Evolutionary conservation across 2,329 filamentous ascomycete species (phyloP).

Genomic region (Massarina eburnea): DNA sequence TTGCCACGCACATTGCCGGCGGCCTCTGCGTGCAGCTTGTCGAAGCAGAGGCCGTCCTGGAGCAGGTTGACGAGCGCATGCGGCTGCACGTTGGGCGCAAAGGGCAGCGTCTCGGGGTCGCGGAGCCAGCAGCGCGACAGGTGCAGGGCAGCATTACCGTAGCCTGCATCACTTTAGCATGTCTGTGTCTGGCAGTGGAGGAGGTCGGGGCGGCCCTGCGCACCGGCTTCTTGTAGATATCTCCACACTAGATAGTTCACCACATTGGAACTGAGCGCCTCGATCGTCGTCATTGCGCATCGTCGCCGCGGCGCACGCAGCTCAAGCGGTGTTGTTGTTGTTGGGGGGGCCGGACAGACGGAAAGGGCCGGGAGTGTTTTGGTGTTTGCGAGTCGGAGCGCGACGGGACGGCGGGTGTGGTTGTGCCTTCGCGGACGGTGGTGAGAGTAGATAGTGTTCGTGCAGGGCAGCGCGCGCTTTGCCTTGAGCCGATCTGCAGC

Average conservation of each 20-base stretch:
- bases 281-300: conserved; percentile 46
- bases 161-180: conserved; percentile 44
- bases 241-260: conserved; percentile 72
- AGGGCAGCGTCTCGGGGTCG: conserved; percentile 62
- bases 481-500: not conserved
- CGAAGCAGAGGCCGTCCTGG: conserved; percentile 61
- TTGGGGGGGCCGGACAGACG: no score
- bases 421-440: not conserved
- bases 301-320: conserved; percentile 20
- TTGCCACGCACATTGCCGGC: conserved; percentile 36
- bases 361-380: no score
- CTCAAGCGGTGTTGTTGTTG: no score
- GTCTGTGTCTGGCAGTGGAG: not conserved
- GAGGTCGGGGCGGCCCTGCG: conserved; percentile 1
- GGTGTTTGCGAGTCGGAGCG: no score
- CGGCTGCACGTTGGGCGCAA: conserved; percentile 60
- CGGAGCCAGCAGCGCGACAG: conserved; percentile 65
- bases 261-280: conserved; percentile 59
- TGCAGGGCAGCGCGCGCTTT: no score
- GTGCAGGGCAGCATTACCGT: conserved; percentile 61
- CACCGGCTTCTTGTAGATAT: conserved; percentile 50
- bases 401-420: no score
- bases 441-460: not conserved
- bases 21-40: conserved; percentile 45
- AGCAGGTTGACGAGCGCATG: conserved; percentile 63